phyloP scores from a whole-genome alignment of 805 yeast species.

The Lachancea fermentati region DNA sequence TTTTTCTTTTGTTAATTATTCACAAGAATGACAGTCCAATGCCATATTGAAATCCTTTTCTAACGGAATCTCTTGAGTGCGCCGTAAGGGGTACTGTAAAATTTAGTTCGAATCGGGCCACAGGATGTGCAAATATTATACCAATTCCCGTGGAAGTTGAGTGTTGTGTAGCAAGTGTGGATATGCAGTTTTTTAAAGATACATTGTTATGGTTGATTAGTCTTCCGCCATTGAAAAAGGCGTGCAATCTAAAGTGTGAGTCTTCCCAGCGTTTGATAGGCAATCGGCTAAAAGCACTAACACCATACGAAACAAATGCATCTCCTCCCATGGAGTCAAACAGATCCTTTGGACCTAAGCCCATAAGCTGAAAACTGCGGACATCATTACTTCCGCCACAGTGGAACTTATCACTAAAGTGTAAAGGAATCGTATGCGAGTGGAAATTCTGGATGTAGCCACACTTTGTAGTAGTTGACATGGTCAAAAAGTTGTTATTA shows the following conservation, averaged over 20 bases:
- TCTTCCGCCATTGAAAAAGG: slow-evolving; percentile 63
- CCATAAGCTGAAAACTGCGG: slow-evolving; percentile 61
- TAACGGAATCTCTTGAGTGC: slow-evolving; percentile 42
- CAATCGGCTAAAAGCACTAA: slow-evolving; percentile 52
- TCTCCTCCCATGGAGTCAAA: slow-evolving; percentile 65
- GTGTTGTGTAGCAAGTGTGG: slow-evolving; percentile 35
- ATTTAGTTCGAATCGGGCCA: slow-evolving; percentile 63
- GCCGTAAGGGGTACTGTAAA: slow-evolving; percentile 55
- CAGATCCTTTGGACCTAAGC: slow-evolving; percentile 56
- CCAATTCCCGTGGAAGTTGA: slow-evolving; percentile 57
- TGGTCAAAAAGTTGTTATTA: slow-evolving; percentile 33
- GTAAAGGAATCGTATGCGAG: slow-evolving; percentile 36
- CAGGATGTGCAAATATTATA: slow-evolving; percentile 53
- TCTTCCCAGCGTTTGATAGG: slow-evolving; percentile 43
- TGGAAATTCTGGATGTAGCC: slow-evolving; percentile 50
- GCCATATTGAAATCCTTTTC: slow-evolving; percentile 67
- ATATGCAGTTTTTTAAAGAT: slow-evolving; percentile 16
- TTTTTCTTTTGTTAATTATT: slow-evolving; percentile 5
- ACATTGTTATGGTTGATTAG: slow-evolving; percentile 34
- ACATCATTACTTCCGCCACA: slow-evolving; percentile 76
- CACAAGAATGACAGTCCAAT: slow-evolving; percentile 55
- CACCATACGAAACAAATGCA: slow-evolving; percentile 49
- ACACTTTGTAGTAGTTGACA: slow-evolving; percentile 43
- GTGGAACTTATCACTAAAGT: slow-evolving; percentile 73
- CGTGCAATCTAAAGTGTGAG: slow-evolving; percentile 56